A percentile compares a stretch with the other conserved stretches of the same genome.
Evolutionary conservation across 2,329 filamentous ascomycete species (phyloP).

Genomic region (Elsinoe australis): DNA sequence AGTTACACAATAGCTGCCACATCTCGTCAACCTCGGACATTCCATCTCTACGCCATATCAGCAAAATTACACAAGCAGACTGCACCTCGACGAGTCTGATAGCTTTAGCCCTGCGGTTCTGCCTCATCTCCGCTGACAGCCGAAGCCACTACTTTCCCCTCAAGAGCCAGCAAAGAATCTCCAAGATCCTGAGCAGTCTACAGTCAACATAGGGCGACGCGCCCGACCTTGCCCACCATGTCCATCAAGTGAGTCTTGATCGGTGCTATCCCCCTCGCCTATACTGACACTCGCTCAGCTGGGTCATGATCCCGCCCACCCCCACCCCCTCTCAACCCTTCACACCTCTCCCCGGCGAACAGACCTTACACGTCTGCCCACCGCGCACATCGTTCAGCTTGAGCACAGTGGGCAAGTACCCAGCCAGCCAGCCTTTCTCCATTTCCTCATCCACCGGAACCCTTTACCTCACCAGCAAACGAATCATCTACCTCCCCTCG

Average conservation of each 20-base stretch:
- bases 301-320: constrained; percentile 81
- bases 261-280: too few relatives aligned
- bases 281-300: too few relatives aligned
- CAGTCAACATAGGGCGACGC: constrained; percentile 2
- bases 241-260: constrained; percentile 11
- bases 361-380: constrained; percentile 70
- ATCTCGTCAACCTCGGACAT: too few relatives aligned
- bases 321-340: constrained; percentile 51
- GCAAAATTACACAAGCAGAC: too few relatives aligned
- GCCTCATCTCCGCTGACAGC: too few relatives aligned
- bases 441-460: constrained; percentile 23
- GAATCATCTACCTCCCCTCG: constrained; percentile 83
- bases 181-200: too few relatives aligned
- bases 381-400: constrained; percentile 70
- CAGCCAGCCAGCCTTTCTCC: constrained; percentile 31
- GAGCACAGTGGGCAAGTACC: constrained; percentile 55
- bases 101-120: too few relatives aligned
- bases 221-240: constrained; percentile 5
- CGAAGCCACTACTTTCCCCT: too few relatives aligned
- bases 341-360: constrained; percentile 77
- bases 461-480: constrained; percentile 27
- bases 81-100: too few relatives aligned
- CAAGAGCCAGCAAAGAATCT: too few relatives aligned
- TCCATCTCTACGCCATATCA: too few relatives aligned
- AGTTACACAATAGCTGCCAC: too few relatives aligned